Base-by-base conservation (phyloP, 371 early-diverging fungal genomes). In the Rhizopus arrhizus region DNA sequence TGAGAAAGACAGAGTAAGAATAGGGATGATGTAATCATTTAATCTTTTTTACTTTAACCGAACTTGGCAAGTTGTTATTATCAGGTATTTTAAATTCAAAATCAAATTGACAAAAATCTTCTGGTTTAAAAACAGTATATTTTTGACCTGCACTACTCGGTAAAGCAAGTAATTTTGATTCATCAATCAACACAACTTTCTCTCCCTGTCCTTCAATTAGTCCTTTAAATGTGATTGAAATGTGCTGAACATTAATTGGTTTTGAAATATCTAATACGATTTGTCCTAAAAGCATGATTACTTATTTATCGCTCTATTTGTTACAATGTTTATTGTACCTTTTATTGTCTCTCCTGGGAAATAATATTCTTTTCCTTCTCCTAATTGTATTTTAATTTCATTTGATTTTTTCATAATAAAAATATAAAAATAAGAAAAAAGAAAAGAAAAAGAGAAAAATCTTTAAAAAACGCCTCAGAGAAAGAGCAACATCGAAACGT, bases 311-410 rank as follows among this genome's bases (percentile, higher is more conserved):
- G 34, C 1, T 55, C 47, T 35, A 10, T 40, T 46, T 34, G 15
- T 56, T 31, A 22, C 13, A 31, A n/a, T 42, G 12, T 43, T 33
- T 29, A 11, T 56, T 29, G 34, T 55, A 60, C 65, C 65, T 45
- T 49, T 43, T 12, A 65, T 35, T 13, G 38, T n/a, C 41, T 65
- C 65, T 5, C 65, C 60, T 35, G 65, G 65, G 51, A 43, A 51
- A 41, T 51, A 65, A 9, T 31, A 16, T 43, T 60, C 29, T 29
- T 45, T 49, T 2, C 49, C 48, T 22, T 22, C 22, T 7, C 33
- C 50, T n/a, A 65, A n/a, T 16, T 15, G 7, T 33, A 65, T 65
- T 9, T 34, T 11, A 11, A 65, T 42, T 22, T 65, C 65, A 16
- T 65, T 65, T 56, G 55, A 10, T 9, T 29, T 60, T 40, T 49